These are phyloP conservation scores for Cercospora zeina DNA, from an alignment of 2,329 filamentous ascomycete species.

Conservation along the genomic window DNA sequence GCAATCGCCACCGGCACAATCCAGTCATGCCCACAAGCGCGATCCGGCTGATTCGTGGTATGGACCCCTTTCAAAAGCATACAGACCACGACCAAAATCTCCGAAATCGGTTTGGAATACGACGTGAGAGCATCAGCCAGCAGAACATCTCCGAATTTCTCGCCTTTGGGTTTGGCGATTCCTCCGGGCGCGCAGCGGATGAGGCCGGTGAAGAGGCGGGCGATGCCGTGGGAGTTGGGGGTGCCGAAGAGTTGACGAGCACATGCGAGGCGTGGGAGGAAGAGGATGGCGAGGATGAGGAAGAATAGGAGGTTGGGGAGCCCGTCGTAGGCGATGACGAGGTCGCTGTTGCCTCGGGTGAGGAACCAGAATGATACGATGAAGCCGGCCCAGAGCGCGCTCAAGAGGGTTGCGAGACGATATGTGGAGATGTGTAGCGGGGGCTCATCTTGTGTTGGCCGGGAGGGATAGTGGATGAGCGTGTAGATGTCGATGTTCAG, in stretches of 20 bases:
- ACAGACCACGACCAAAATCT: constrained; percentile 84
- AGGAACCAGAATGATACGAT: constrained; percentile 80
- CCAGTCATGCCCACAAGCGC: constrained; percentile 74
- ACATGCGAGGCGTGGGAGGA: constrained; percentile 56
- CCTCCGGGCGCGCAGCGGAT: constrained; percentile 80
- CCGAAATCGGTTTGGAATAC: constrained; percentile 88
- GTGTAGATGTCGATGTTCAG: constrained; percentile 65
- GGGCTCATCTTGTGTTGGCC: constrained; percentile 67
- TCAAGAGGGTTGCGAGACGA: constrained; percentile 76
- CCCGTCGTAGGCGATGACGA: constrained; percentile 76
- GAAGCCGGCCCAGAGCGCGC: constrained; percentile 67
- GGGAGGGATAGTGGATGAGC: constrained; percentile 81
- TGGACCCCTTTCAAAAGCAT: constrained; percentile 74
- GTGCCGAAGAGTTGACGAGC: constrained; percentile 23
- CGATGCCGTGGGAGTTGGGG: constrained; percentile 59
- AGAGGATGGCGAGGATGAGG: constrained; percentile 66
- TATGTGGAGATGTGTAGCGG: constrained; percentile 78
- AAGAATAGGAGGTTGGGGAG: constrained; percentile 80
- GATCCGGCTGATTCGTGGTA: constrained; percentile 77
- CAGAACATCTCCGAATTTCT: constrained; percentile 91
- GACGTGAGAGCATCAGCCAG: constrained; percentile 92
- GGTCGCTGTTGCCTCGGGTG: constrained; percentile 66
- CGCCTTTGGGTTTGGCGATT: constrained; percentile 79
- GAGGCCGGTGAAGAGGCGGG: constrained; percentile 72
- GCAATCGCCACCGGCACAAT: constrained; percentile 83